Conservation (phyloP, 805 yeast genomes). For the Yamadazyma insecticola region DNA sequence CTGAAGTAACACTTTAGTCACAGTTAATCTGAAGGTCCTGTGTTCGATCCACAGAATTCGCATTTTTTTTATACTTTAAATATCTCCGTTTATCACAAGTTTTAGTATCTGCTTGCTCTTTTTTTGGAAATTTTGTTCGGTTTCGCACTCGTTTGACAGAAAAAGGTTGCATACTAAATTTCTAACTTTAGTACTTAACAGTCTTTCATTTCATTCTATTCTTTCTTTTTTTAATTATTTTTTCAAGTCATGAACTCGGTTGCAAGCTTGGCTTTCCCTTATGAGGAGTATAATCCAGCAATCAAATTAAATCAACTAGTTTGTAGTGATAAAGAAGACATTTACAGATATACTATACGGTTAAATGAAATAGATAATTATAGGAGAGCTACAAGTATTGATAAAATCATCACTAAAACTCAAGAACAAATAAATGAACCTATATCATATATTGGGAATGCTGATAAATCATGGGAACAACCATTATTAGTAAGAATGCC, state of each 20-base stretch:
- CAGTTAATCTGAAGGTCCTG: constrained; percentile 70
- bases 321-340: constrained; percentile 24
- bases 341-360: constrained; percentile 15
- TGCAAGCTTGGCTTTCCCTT: constrained; percentile 22
- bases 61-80: constrained; percentile 26
- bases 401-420: constrained; percentile 12
- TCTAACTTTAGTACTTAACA: too few species aligned
- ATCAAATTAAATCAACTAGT: constrained; percentile 19
- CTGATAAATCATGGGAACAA: constrained; percentile 4
- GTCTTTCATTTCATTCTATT: too few species aligned
- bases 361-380: constrained; percentile 13
- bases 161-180: too few species aligned
- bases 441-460: constrained; percentile 23
- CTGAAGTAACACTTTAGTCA: constrained; percentile 29
- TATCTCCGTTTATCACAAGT: too few species aligned
- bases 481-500: constrained; percentile 32
- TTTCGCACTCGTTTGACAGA: too few species aligned
- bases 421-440: constrained; percentile 12
- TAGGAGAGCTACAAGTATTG: constrained; percentile 16
- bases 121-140: too few species aligned
- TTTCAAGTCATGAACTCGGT: too few species aligned
- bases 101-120: too few species aligned
- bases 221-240: constrained; percentile 20
- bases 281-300: too few species aligned
- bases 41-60: constrained; percentile 76